phyloP scores from a whole-genome alignment of 2,329 filamentous ascomycete genomes.

The Fusarium sulawesiense region DNA sequence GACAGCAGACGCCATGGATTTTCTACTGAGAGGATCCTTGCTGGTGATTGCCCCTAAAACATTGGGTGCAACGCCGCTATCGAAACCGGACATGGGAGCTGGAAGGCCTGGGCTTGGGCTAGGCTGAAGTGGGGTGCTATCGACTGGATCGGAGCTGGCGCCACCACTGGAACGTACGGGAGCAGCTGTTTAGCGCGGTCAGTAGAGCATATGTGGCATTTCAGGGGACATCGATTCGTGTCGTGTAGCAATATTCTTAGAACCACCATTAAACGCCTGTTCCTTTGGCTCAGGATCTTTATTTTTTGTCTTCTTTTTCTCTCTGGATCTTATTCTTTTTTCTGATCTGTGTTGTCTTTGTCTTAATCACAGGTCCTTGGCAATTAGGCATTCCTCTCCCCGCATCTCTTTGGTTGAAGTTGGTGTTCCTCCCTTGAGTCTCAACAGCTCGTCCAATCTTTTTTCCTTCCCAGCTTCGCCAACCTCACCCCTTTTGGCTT shows the following conservation, averaged over 20 bases:
- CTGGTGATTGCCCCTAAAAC: slow-evolving; percentile 42
- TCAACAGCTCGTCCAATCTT: slow-evolving; percentile 53
- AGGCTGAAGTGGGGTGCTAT: slow-evolving; percentile 42
- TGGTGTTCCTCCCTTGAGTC: slow-evolving; percentile 49
- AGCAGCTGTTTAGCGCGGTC: slow-evolving; percentile 35
- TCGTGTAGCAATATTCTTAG: slow-evolving; percentile 39
- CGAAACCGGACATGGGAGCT: slow-evolving; percentile 29
- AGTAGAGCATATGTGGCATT: slow-evolving; percentile 49
- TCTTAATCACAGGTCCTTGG: slow-evolving; percentile 30
- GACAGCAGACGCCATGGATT: not conserved
- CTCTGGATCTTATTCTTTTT: slow-evolving; percentile 20
- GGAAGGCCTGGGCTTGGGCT: slow-evolving; percentile 15
- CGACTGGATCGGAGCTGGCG: slow-evolving; percentile 40
- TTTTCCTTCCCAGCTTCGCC: slow-evolving; percentile 35
- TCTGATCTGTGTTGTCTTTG: slow-evolving; percentile 33
- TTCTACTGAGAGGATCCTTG: slow-evolving; percentile 21
- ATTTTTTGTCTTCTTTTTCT: slow-evolving; percentile 38
- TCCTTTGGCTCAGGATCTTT: slow-evolving; percentile 40
- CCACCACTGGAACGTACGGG: slow-evolving; percentile 33
- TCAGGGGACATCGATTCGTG: slow-evolving; percentile 43
- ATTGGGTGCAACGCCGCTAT: slow-evolving; percentile 36
- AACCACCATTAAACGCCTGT: slow-evolving; percentile 40
- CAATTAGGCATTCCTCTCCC: slow-evolving; percentile 30
- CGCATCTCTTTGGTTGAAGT: slow-evolving; percentile 40
- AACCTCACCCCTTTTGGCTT: slow-evolving; percentile 34